Base-by-base conservation (phyloP, 495 filamentous ascomycete species). In the Xylaria telfairii region DNA sequence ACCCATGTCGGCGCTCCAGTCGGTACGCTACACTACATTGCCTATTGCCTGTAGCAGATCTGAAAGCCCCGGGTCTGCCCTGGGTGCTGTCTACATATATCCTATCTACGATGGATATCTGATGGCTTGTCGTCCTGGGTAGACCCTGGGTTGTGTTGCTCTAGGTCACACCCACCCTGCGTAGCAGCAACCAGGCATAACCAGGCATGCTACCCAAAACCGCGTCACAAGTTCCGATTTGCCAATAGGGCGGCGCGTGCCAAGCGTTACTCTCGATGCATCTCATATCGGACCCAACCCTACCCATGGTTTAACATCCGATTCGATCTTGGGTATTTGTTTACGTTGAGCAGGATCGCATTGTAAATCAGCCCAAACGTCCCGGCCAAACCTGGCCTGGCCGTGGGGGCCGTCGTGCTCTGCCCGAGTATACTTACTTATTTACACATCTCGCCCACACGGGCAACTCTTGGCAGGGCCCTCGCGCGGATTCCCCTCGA, bases 161-260 rank as follows among this genome's bases (percentile, higher is more conserved):
- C 30, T 54, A 12, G 32, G 37, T 37, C 57, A 24, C 37, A 41
- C 34, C 34, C 10, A 41, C 57, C 28, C 15, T 28, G 32, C n/a
- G 57, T 28, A 60, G 57, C n/a, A 60, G 34, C 34, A 62, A 32
- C 32, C n/a, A n/a, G n/a, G n/a, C n/a, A n/a, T n/a, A 15, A 47
- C 47, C 30, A 53, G 47, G 12, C 46, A 54, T 54, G 47, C 47
- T 66, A 66, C 64, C 64, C 64, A 53, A 66, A 53, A 1, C 15
- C 64, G 42, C 64, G 64, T 66, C 64, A 66, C 64, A 66, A 37
- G 47, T 54, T 54, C 64, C 64, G 64, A 26, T 53, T 66, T 54
- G 32, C 64, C 64, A 66, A 66, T 66, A 54, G 64, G 32, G 34
- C 19, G 64, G 21, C 9, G 42, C 21, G 32, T 32, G 64, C 64